phyloP scores from a whole-genome alignment of 768 basidiomycete genomes.

The Amanita exitialis region DNA sequence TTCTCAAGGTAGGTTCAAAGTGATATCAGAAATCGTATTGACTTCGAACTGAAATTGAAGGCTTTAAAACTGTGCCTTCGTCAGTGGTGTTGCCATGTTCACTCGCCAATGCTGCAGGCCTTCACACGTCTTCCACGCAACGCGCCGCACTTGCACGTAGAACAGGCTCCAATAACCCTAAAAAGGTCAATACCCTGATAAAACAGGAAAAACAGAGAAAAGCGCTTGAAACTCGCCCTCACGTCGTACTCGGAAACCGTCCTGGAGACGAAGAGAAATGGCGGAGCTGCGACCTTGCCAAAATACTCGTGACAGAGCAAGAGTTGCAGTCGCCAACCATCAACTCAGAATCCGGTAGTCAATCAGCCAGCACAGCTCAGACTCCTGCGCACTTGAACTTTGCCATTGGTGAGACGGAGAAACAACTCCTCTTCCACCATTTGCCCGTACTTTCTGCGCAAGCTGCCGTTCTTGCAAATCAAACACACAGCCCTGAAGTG shows the following conservation, averaged over 20 bases:
- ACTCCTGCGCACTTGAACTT: slow-evolving; percentile 50
- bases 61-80: slow-evolving; percentile 16
- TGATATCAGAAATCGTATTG: neutral
- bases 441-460: slow-evolving; percentile 47
- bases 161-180: slow-evolving; percentile 24
- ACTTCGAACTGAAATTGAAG: slow-evolving; percentile 11
- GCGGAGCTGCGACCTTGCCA: slow-evolving; percentile 55
- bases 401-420: slow-evolving; percentile 52
- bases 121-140: slow-evolving; percentile 37
- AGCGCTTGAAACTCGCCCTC: slow-evolving; percentile 34
- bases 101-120: slow-evolving; percentile 18
- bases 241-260: slow-evolving; percentile 68
- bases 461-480: slow-evolving; percentile 10
- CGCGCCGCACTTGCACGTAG: slow-evolving; percentile 22
- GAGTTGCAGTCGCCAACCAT: slow-evolving; percentile 23
- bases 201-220: slow-evolving; percentile 32
- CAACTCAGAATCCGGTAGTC: slow-evolving; percentile 15
- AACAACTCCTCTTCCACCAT: slow-evolving; percentile 53
- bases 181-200: slow-evolving; percentile 34
- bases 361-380: slow-evolving; percentile 27
- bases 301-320: slow-evolving; percentile 46
- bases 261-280: slow-evolving; percentile 59
- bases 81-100: slow-evolving; percentile 22
- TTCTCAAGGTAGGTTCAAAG: slow-evolving; percentile 16
- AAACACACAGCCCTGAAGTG: neutral